Conservation (phyloP, 2,329 filamentous ascomycete genomes). For the Aspergillus brasiliensis region DNA sequence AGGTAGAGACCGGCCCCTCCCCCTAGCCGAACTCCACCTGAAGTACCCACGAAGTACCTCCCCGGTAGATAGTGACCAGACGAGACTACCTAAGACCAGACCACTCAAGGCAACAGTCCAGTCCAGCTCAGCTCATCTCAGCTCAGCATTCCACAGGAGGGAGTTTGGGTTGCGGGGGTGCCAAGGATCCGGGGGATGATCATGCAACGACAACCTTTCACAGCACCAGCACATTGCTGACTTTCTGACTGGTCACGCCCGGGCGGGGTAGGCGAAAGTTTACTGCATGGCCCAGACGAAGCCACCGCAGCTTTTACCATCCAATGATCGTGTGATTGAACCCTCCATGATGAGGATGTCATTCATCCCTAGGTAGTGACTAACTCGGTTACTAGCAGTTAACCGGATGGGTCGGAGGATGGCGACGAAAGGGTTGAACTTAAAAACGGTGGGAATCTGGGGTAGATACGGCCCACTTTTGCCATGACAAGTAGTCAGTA, state of each 20-base stretch:
- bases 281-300: constrained; percentile 8
- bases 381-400: too few species aligned
- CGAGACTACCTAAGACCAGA: not conserved
- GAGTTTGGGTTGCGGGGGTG: constrained; percentile 6
- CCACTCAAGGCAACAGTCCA: not conserved
- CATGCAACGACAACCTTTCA: not conserved
- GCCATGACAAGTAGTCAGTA: not conserved
- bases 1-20: too few species aligned
- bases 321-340: not conserved
- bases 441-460: not conserved
- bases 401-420: not conserved
- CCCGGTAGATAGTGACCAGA: too few species aligned
- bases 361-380: not conserved
- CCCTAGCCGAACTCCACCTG: too few species aligned
- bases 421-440: not conserved
- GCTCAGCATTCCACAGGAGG: not conserved
- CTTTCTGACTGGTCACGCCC: not conserved
- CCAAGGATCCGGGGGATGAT: constrained; percentile 16
- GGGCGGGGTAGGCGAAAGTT: constrained; percentile 12
- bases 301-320: not conserved
- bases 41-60: not conserved
- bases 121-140: not conserved
- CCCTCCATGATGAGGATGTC: not conserved
- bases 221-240: too few species aligned
- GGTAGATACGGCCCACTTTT: not conserved